Conservation (phyloP, 78 protist species). For the Planoprotostelium fungivorum region DNA sequence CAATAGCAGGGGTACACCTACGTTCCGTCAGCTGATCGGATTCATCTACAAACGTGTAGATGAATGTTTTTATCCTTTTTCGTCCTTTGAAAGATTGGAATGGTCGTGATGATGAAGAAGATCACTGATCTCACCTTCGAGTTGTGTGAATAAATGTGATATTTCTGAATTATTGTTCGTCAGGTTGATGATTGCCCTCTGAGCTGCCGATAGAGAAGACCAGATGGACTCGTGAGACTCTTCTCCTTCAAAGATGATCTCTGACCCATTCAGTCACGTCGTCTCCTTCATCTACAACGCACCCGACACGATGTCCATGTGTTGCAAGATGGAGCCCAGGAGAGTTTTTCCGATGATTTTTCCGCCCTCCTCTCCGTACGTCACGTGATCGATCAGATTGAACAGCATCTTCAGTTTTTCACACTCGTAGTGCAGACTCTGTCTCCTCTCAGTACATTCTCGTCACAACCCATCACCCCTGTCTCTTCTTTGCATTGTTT, state of each 20-base stretch:
- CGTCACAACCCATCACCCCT: neutral
- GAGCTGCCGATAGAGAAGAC: too few species aligned
- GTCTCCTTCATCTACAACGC: neutral
- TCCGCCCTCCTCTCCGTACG: neutral
- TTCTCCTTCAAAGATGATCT: too few species aligned
- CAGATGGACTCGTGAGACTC: too few species aligned
- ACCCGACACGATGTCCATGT: neutral
- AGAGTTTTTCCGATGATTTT: neutral
- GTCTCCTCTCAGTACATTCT: neutral
- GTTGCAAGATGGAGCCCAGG: neutral
- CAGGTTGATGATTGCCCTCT: neutral
- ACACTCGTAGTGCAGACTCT: neutral
- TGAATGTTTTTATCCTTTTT: too few species aligned
- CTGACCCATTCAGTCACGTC: too few species aligned
- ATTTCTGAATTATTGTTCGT: neutral
- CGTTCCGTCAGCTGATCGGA: too few species aligned
- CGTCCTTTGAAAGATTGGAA: too few species aligned
- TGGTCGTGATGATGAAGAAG: neutral
- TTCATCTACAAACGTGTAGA: too few species aligned
- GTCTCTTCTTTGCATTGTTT: neutral
- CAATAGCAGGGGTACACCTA: too few species aligned
- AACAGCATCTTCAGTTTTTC: neutral
- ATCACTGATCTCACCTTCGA: neutral
- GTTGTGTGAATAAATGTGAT: neutral
- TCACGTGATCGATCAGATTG: neutral